phyloP scores from a whole-genome alignment of 2,329 filamentous ascomycete species.

The Sphaerostilbella broomeana region DNA sequence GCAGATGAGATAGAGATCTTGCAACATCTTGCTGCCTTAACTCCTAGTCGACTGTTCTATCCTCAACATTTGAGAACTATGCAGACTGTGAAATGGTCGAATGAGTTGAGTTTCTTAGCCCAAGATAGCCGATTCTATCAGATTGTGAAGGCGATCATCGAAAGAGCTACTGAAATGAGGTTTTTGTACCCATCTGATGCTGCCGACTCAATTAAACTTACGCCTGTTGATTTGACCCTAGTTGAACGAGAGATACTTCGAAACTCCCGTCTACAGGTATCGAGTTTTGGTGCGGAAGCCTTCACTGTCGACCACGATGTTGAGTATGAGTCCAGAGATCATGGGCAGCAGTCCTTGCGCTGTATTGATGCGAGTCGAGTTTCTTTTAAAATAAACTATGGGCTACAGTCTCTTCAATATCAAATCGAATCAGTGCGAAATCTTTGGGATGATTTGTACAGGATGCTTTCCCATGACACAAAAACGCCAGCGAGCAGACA shows the following conservation, averaged over 20 bases:
- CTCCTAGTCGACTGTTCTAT: slow-evolving; percentile 42
- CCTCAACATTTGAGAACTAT: slow-evolving; percentile 34
- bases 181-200: slow-evolving; percentile 13
- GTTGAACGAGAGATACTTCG: slow-evolving; percentile 14
- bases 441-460: neutral
- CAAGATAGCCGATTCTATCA: slow-evolving; percentile 39
- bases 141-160: neutral
- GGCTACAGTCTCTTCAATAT: neutral
- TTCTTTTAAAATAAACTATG: neutral
- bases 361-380: neutral
- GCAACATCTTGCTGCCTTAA: neutral
- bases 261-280: slow-evolving; percentile 1
- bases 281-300: slow-evolving; percentile 1
- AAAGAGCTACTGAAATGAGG: neutral
- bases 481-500: neutral
- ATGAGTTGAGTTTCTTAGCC: slow-evolving; percentile 29
- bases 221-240: neutral
- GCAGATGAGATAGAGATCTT: slow-evolving; percentile 5
- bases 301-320: neutral
- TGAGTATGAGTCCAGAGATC: neutral
- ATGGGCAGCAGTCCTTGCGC: neutral
- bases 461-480: neutral
- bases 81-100: slow-evolving; percentile 40
- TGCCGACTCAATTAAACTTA: neutral
- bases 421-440: neutral